Evolutionary conservation across 345 rosid genomes (phyloP).

Genomic region (Pistacia atlantica): DNA sequence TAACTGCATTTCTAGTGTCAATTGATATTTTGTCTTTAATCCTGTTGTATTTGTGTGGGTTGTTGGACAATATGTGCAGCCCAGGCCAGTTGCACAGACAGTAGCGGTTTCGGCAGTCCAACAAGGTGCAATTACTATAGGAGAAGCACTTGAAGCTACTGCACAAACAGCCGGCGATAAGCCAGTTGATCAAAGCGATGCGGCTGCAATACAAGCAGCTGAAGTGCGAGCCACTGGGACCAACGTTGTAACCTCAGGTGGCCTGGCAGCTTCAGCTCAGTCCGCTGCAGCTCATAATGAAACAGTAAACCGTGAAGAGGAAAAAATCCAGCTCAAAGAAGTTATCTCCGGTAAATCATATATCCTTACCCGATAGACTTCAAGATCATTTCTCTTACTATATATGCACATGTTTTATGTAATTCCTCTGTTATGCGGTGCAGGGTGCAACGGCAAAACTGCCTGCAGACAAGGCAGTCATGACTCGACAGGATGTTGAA

Average conservation of each 20-base stretch:
- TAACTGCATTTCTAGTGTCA: background rate
- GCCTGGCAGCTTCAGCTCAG: constrained; percentile 69
- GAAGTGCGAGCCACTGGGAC: constrained; percentile 69
- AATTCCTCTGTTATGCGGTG: background rate
- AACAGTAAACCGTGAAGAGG: constrained; percentile 33
- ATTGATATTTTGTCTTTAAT: background rate
- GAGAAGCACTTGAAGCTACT: constrained; percentile 70
- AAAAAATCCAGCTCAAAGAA: constrained; percentile 57
- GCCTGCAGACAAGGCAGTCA: constrained; percentile 56
- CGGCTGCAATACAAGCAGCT: constrained; percentile 74
- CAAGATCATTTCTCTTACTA: background rate
- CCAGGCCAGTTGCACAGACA: constrained; percentile 37
- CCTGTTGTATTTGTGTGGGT: constrained; percentile 31
- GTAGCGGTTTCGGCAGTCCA: constrained; percentile 13
- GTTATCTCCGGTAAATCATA: constrained; percentile 43
- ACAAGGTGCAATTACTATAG: constrained; percentile 55
- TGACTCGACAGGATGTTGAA: constrained; percentile 65
- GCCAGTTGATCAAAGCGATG: constrained; percentile 65
- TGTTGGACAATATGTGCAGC: constrained; percentile 51
- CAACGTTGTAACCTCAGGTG: constrained; percentile 46
- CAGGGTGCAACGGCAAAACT: constrained; percentile 61
- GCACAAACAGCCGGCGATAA: constrained; percentile 44
- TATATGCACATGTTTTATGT: background rate
- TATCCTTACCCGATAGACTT: too few relatives aligned
- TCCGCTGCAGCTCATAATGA: constrained; percentile 65